Evolutionary conservation across 2,329 filamentous ascomycete genomes (phyloP).

Genomic region (Ceratocystis papillata): DNA sequence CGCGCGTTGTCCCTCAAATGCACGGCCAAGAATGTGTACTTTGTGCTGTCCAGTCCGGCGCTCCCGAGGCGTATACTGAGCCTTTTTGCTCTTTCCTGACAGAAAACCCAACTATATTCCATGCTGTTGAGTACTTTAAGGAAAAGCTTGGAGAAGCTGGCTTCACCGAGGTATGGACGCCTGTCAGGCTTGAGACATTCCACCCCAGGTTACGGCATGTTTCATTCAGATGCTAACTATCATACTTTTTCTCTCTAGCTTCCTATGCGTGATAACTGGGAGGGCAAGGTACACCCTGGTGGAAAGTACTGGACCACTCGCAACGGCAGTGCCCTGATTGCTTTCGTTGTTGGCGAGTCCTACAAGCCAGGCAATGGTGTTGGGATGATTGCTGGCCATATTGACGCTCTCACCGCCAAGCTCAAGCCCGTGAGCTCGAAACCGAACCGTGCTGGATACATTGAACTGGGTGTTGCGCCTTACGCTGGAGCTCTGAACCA

Average conservation of each 20-base stretch:
- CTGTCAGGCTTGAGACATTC: background rate
- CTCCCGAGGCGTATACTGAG: slow-evolving; percentile 60
- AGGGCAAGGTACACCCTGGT: slow-evolving; percentile 56
- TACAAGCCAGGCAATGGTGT: slow-evolving; percentile 80
- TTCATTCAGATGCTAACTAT: slow-evolving; percentile 23
- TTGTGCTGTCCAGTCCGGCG: slow-evolving; percentile 34
- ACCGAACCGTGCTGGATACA: slow-evolving; percentile 71
- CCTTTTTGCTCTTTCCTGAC: slow-evolving; percentile 82
- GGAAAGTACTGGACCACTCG: slow-evolving; percentile 84
- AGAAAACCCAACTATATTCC: slow-evolving; percentile 86
- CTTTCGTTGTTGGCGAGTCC: slow-evolving; percentile 68
- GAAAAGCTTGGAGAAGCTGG: slow-evolving; percentile 59
- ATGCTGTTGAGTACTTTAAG: slow-evolving; percentile 71
- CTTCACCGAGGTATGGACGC: slow-evolving; percentile 53
- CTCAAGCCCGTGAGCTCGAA: slow-evolving; percentile 85
- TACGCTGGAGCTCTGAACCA: slow-evolving; percentile 79
- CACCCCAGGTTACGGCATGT: background rate
- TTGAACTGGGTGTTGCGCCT: slow-evolving; percentile 82
- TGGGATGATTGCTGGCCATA: slow-evolving; percentile 80
- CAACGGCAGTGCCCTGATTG: slow-evolving; percentile 76
- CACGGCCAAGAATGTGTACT: slow-evolving; percentile 30
- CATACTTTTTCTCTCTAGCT: slow-evolving; percentile 39
- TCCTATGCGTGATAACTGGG: slow-evolving; percentile 72
- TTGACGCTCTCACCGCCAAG: slow-evolving; percentile 82
- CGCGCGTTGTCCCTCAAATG: slow-evolving; percentile 18